Evolutionary conservation across 2,329 filamentous ascomycete genomes (phyloP).

Genomic region (Phyllosticta citribraziliensis): DNA sequence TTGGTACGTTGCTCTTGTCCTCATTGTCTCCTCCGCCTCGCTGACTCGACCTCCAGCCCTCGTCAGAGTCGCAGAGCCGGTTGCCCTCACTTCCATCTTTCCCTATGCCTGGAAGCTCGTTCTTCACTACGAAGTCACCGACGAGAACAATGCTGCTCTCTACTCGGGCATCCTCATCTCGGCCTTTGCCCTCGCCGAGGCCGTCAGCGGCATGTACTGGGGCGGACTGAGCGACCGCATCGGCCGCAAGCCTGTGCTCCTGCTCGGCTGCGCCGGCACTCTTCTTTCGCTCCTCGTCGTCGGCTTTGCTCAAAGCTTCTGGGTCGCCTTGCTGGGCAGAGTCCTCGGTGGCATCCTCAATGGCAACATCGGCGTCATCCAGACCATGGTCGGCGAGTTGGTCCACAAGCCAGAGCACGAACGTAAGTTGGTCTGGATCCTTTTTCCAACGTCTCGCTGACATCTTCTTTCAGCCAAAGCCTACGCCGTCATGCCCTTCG

Average conservation of each 20-base stretch:
- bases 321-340: slow-evolving; percentile 68
- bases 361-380: slow-evolving; percentile 80
- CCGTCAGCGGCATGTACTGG: slow-evolving; percentile 64
- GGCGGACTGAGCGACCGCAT: slow-evolving; percentile 29
- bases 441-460: not conserved
- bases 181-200: slow-evolving; percentile 82
- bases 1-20: slow-evolving; percentile 50
- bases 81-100: slow-evolving; percentile 88
- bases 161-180: slow-evolving; percentile 75
- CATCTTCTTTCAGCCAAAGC: slow-evolving; percentile 53
- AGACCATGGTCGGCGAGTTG: slow-evolving; percentile 87
- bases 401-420: slow-evolving; percentile 78
- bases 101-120: slow-evolving; percentile 52
- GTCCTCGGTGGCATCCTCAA: slow-evolving; percentile 74
- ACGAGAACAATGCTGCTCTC: slow-evolving; percentile 54
- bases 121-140: slow-evolving; percentile 25
- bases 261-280: slow-evolving; percentile 58
- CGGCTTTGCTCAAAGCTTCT: slow-evolving; percentile 73
- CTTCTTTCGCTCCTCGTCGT: slow-evolving; percentile 75
- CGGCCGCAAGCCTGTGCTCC: slow-evolving; percentile 30
- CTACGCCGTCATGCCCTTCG: slow-evolving; percentile 87
- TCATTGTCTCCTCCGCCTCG: not conserved
- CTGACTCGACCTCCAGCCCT: slow-evolving; percentile 50
- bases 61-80: slow-evolving; percentile 84
- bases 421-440: slow-evolving; percentile 45